phyloP scores from a whole-genome alignment of 2,329 filamentous ascomycete species.

The Trichoderma aggressivum region DNA sequence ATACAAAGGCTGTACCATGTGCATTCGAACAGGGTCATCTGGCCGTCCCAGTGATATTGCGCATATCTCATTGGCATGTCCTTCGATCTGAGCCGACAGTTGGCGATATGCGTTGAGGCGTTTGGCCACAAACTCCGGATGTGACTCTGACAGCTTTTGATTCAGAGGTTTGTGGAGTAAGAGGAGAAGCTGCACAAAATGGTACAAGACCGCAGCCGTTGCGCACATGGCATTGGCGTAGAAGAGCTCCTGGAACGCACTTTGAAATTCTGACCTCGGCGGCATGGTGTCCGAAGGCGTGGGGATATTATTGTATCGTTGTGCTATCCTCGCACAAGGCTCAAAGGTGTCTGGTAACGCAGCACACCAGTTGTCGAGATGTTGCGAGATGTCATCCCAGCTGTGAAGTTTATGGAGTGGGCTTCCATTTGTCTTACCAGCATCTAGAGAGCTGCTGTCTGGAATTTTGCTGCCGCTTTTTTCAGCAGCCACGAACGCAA shows the following conservation, averaged over 20 bases:
- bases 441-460: not conserved
- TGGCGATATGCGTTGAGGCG: slow-evolving; percentile 15
- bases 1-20: slow-evolving; percentile 19
- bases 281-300: slow-evolving; percentile 11
- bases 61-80: slow-evolving; percentile 18
- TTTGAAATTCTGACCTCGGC: not conserved
- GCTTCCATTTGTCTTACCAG: not conserved
- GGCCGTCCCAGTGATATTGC: slow-evolving; percentile 18
- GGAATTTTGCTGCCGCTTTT: not conserved
- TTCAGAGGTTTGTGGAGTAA: slow-evolving; percentile 19
- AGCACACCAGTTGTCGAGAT: slow-evolving; percentile 19
- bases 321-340: slow-evolving; percentile 17
- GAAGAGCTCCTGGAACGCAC: slow-evolving; percentile 18
- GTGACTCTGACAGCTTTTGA: not conserved
- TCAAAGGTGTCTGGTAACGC: slow-evolving; percentile 21
- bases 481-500: slow-evolving; percentile 16
- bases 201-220: slow-evolving; percentile 21
- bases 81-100: slow-evolving; percentile 11
- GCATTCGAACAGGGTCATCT: slow-evolving; percentile 11
- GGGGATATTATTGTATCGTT: slow-evolving; percentile 2
- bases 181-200: slow-evolving; percentile 22
- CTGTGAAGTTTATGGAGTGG: not conserved
- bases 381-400: slow-evolving; percentile 11
- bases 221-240: slow-evolving; percentile 22
- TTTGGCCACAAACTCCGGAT: slow-evolving; percentile 11